A percentile compares a stretch with the other conserved stretches of the same genome.
Evolutionary conservation across 179 eudicot genomes (phyloP).

Genomic region (Beta corolliflora): DNA sequence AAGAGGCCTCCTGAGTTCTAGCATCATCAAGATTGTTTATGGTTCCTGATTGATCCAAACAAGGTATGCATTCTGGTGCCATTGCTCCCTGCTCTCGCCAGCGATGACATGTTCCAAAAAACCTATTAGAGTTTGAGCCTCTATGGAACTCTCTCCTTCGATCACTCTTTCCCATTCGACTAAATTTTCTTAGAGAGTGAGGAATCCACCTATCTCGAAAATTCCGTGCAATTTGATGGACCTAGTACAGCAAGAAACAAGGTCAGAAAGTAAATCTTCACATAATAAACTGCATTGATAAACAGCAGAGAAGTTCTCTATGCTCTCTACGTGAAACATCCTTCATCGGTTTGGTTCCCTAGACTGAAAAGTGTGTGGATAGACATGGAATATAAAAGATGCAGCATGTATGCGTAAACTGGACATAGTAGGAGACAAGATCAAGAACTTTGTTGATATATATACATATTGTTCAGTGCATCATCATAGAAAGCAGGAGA

Average conservation of each 20-base stretch:
- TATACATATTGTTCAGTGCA: neutral
- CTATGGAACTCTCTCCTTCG: conserved; percentile 48
- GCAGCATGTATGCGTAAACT: neutral
- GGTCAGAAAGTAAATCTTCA: conserved; percentile 11
- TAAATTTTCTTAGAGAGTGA: conserved; percentile 46
- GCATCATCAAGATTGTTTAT: conserved; percentile 35
- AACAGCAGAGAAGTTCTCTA: neutral
- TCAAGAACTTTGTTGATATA: neutral
- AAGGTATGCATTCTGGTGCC: conserved; percentile 40
- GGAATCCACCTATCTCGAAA: conserved; percentile 91
- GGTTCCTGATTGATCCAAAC: conserved; percentile 33
- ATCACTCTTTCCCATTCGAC: conserved; percentile 48
- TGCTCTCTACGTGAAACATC: neutral
- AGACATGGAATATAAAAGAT: neutral
- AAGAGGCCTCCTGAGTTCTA: conserved; percentile 34
- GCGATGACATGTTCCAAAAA: conserved; percentile 37
- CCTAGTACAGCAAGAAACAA: conserved; percentile 46
- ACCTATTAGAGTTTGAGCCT: conserved; percentile 38
- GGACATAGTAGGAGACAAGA: neutral
- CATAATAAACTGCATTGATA: neutral
- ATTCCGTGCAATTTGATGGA: conserved; percentile 89
- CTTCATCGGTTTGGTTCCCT: neutral
- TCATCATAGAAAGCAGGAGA: neutral
- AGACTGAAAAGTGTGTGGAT: neutral
- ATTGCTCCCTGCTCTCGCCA: conserved; percentile 43